A percentile compares a stretch with the other conserved stretches of the same genome.
Conservation (phyloP, 345 rosid species). For the Eucalyptus microcorys region DNA sequence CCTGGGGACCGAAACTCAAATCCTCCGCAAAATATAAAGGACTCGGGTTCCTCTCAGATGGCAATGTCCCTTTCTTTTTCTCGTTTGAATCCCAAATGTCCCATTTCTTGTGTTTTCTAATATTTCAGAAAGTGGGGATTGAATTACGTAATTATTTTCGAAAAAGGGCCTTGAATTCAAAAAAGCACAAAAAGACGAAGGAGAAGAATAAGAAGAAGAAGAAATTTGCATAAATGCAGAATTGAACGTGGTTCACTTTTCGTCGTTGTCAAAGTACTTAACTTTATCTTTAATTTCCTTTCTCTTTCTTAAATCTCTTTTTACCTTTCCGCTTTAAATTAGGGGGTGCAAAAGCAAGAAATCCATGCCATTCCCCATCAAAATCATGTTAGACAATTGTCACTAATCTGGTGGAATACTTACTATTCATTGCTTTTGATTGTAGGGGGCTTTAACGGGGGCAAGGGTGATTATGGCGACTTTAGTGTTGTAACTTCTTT, state of each 20-base stretch:
- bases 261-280: not conserved
- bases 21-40: not conserved
- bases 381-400: not conserved
- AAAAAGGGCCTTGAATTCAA: not conserved
- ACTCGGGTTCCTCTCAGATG: not conserved
- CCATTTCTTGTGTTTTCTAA: not conserved
- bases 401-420: conserved; percentile 3
- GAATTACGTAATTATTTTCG: not conserved
- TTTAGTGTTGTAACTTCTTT: conserved; percentile 33
- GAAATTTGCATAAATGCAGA: not conserved
- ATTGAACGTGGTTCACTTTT: not conserved
- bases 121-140: not conserved
- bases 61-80: not conserved
- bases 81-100: not conserved
- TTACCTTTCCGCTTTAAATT: not conserved
- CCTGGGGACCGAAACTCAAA: not conserved
- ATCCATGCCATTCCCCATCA: not conserved
- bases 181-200: not conserved
- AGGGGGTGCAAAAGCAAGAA: not conserved
- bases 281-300: not conserved
- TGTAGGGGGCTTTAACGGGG: conserved; percentile 13
- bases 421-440: not conserved
- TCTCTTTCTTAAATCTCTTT: not conserved
- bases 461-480: conserved; percentile 20
- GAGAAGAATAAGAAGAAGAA: not conserved